These are phyloP conservation scores for Leccinum longicurvipes DNA, from an alignment of 768 basidiomycete genomes.

Conservation along the genomic window DNA sequence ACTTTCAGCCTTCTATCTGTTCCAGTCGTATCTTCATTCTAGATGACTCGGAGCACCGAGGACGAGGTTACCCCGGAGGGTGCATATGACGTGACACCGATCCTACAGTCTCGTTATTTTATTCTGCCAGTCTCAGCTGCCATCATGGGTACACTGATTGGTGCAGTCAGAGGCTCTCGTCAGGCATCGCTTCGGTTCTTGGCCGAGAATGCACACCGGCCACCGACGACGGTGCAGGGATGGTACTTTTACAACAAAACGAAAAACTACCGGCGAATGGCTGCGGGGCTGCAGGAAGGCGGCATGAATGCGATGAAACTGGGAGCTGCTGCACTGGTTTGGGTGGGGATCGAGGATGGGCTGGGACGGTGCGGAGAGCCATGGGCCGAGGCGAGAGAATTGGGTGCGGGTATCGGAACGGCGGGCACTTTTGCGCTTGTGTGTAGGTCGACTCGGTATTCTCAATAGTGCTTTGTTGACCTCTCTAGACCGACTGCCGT, in stretches of 20 bases:
- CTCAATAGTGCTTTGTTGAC: not conserved
- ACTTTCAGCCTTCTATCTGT: not conserved
- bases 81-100: constrained; percentile 30
- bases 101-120: constrained; percentile 48
- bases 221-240: constrained; percentile 80
- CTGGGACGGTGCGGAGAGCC: constrained; percentile 34
- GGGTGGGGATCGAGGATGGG: constrained; percentile 50
- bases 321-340: constrained; percentile 42
- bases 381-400: constrained; percentile 43
- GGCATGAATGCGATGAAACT: constrained; percentile 54
- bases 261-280: constrained; percentile 85
- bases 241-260: constrained; percentile 98
- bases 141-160: constrained; percentile 61
- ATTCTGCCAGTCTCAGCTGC: constrained; percentile 60
- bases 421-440: constrained; percentile 55
- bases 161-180: constrained; percentile 70
- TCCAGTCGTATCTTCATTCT: not conserved
- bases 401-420: constrained; percentile 65
- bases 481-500: constrained; percentile 53
- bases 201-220: constrained; percentile 90
- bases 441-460: constrained; percentile 37
- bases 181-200: constrained; percentile 74
- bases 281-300: constrained; percentile 67
- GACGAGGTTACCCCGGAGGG: constrained; percentile 7
- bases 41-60: constrained; percentile 19